Base-by-base conservation (phyloP, 257 asterid species). In the Solanum infundibuliforme region DNA sequence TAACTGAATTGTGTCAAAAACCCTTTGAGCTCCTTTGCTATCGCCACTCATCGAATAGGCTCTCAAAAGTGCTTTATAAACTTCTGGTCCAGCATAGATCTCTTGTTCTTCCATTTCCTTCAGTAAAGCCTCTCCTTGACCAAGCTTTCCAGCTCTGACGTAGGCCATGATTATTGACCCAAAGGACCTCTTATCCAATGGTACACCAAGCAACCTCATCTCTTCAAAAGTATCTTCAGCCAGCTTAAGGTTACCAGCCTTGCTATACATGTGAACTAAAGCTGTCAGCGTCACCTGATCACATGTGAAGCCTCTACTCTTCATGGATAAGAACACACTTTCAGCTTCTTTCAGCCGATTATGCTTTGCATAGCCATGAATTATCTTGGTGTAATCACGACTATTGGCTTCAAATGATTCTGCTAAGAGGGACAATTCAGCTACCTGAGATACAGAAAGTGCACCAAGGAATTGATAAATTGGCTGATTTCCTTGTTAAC, bases 131-230 rank as follows among this genome's bases (percentile, higher is more conserved):
- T 97, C 98, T 21, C 92, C 98, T 29, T 84, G 38, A 35, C 89
- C 52, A 38, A 92, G 93, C 92, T 86, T 91, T 83, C 93, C 97
- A 11, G 95, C 98, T 87, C 99, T 92, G 32, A 95, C 89, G 25
- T 95, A 93, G 83, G 99, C 98, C 99, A 97, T 97, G 88, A 95
- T 87, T 90, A 97, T 95, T 14, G 99, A 93, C 55, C 99, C 98
- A 12, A 95, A 97, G 4, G 99, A 95, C 88, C 98, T 92, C 87
- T 86, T 92, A 88, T 97, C 99, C 62, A 97, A 89, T 5, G 90
- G 91, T 66, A 92, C 93, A 21, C 96, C 98, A 18, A 97, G 98
- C 86, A 94, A 83, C 85, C 90, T 94, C 99, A 97, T 95, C 90
- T 97, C 98, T 88, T 94, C 95, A 23, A 95, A 94, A 23, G 92